Base-by-base conservation (phyloP, 2,329 filamentous ascomycete genomes). In the Didymella segeticola region DNA sequence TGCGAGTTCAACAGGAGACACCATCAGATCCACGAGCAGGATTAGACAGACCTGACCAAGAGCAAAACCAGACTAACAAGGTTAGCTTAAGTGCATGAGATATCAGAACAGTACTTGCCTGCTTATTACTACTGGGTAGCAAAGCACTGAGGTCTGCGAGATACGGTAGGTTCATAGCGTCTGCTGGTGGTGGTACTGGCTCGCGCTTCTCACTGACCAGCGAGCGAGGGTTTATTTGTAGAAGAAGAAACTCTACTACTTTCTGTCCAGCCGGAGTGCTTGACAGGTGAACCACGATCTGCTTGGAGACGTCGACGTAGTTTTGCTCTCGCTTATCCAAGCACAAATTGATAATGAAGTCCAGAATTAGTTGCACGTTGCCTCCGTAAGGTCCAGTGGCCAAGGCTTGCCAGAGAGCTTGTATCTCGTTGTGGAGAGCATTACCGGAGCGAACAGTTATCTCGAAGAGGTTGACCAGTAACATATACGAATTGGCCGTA, bases 291-390 rank as follows among this genome's bases (percentile, higher is more conserved):
- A 99, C 96, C 14, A 98, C 92, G 46, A 99, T 95, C 74, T 99
- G 95, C 78, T 98, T 99, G 5, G 93, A 93, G 70, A 96, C 96
- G 64, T 97, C 91, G 49, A 99, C 93, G 73, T 97, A 99, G 66
- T 97, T 98, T 68, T 99, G 95, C 73, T 99, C 96, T 42, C 93
- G 87, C 26, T 93, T 87, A 67, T 99, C 95, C 10, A 99, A 79
- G 64, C 95, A 99, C 4, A 98, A 83, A 23, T 87, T 88, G 75
- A 99, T 98, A 74, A 99, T 95, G 70, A 99, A 99, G 72, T 98
- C 93, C 1, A 99, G 83, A 11, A 98, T 90, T 27, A 99, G 80
- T 50, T 96, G 91, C 10, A 99, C 95, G 67, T 99, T 99, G 17
- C 93, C 93, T 8, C 87, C 90, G 73, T 97, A 89, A 0, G 93